These are phyloP conservation scores for Papilionanthe hybrid DNA, from an alignment of 116 monocot species.

Conservation along the genomic window DNA sequence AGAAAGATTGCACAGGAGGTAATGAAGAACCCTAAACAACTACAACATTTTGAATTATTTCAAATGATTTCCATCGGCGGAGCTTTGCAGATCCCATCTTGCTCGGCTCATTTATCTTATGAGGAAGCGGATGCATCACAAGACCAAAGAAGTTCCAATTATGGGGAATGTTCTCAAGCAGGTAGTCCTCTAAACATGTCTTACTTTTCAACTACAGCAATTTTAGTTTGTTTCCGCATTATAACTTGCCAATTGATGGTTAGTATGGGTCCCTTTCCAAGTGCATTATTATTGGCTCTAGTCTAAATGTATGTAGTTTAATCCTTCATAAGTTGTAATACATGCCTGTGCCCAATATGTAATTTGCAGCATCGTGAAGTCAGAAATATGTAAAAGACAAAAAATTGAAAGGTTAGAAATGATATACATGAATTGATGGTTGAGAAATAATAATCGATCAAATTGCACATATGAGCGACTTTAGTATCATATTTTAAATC, in stretches of 20 bases:
- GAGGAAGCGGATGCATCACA: too few relatives aligned
- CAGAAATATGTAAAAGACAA: neutral
- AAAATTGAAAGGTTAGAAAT: neutral
- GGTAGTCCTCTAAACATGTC: neutral
- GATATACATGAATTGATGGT: neutral
- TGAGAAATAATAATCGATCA: neutral
- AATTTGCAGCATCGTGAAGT: neutral
- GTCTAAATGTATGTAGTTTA: neutral
- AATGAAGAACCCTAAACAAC: too few relatives aligned
- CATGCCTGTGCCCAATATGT: neutral
- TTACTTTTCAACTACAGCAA: neutral
- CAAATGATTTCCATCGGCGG: too few relatives aligned
- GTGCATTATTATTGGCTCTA: neutral
- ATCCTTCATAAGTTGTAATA: neutral
- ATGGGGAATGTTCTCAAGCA: neutral
- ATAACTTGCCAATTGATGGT: neutral
- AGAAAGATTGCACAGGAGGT: neutral
- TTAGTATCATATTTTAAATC: neutral
- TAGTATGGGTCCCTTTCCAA: neutral
- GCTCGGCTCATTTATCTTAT: too few relatives aligned
- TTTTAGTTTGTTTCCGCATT: neutral
- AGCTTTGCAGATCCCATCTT: too few relatives aligned
- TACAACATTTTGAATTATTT: too few relatives aligned
- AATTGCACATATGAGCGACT: neutral
- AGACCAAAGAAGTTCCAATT: neutral